Evolutionary conservation across 345 rosid genomes (phyloP), one percentile per base, ranked within the genome.

Genomic region (Populus nigra): DNA sequence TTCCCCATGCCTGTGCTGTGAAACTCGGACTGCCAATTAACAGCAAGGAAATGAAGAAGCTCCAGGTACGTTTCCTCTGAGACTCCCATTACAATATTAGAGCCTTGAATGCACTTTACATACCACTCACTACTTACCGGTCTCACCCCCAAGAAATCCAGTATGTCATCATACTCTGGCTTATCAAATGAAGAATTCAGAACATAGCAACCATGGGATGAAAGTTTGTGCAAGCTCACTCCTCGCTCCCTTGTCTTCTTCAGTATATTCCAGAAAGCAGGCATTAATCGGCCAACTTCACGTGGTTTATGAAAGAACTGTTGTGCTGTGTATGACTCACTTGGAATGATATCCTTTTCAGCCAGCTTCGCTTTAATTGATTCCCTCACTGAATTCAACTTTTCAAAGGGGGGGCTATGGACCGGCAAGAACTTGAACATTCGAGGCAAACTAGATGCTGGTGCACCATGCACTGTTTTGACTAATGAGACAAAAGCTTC

Each of bases 281-380:
- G 90, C 77, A 83, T 65, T n/a, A 91, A 71, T 68, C 97, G 86
- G 66, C 91, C 80, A 8, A 91, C 90, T 71, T 88, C 87, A 2
- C 77, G 1, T 5, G 97, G 96, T 41, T 75, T 93, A 73, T 88
- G 87, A 49, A 93, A 93, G 76, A 84, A 83, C 80, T 88, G 91
- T 61, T 93, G 97, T 67, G 65, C 74, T 31, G 35, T 72, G 77
- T 74, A 77, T 10, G 95, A 77, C 59, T 88, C 90, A 62, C 91
- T 87, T 2, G 95, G 97, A 73, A 91, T 57, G 62, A 91, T 88
- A 62, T 83, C 73, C 78, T 86, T 83, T 59, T 79, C 76, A 33
- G 61, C 78, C 71, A 93, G 65, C 50, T 68, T 88, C 49, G 22
- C 39, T 71, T 57, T 84, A 27, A 93, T 80, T 0, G 87, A 55